Base-by-base conservation (phyloP, 345 rosid species). In the Noccaea caerulescens region DNA sequence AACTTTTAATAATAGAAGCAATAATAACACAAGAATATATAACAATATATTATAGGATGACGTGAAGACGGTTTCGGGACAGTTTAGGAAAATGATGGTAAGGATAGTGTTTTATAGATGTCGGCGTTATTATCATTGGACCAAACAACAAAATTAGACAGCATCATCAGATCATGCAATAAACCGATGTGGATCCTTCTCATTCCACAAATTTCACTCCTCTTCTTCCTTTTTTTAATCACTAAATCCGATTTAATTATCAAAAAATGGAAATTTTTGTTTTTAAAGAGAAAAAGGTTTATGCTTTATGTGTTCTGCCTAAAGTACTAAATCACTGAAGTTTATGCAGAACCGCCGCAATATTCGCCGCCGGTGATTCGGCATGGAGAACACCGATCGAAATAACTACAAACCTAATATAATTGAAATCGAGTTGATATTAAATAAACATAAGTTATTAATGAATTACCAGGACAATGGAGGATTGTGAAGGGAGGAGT, bases 391-490 rank as follows among this genome's bases (percentile, higher is more conserved):
- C 67, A 56, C 39, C 36, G 47, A 43, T 60, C 3, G 0, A 56
- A 16, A 32, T 55, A 43, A 18, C 2, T 63, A 38, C 7, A n/a
- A 45, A 9, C 0, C 2, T 12, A 18, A 20, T n/a, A 16, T 57
- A 10, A 32, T 9, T 10, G 30, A 58, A 30, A 16, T 16, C 18
- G 18, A 16, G 18, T 16, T 16, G 23, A 20, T 20, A 30, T 57
- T 10, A 11, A 59, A 1, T 1, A 4, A 39, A 54, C 1, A 8
- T 1, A 25, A 54, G 53, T 8, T 34, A 54, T 86, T 4, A 27
- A 27, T 27, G 30, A 27, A 27, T 82, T 93, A 91, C 97, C 91
- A 79, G 73, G 90, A 89, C 72, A 93, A 79, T 56, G 94, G 80
- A 75, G 91, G 83, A 82, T 86, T 88, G 33, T 80, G 86, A 66